Conservation (phyloP, 208 protist genomes). For the Herpetomonas samuelpessoai region DNA sequence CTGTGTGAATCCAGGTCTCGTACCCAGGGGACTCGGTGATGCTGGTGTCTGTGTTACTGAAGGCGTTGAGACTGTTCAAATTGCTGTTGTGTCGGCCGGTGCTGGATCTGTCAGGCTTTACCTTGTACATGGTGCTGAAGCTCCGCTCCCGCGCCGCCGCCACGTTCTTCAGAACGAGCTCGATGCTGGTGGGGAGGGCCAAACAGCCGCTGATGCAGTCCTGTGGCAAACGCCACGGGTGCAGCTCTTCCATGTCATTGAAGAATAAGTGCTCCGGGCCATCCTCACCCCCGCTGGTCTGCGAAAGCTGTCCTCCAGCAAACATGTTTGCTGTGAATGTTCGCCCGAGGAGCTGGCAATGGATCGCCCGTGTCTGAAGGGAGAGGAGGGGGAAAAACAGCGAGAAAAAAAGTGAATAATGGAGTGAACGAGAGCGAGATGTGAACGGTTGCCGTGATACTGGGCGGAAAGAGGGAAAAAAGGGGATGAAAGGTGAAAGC, state of each 20-base stretch:
- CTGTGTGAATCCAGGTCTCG: not conserved
- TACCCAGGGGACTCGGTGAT: no score
- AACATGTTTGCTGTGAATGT: no score
- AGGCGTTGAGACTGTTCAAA: not conserved
- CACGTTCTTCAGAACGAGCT: constrained; percentile 31
- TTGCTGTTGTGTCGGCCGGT: not conserved
- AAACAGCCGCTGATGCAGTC: constrained; percentile 39
- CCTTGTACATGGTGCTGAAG: constrained; percentile 26
- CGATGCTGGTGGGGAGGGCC: constrained; percentile 33
- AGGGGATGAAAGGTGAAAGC: no score
- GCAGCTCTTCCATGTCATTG: constrained; percentile 22
- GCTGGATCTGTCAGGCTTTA: constrained; percentile 4
- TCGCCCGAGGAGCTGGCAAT: no score
- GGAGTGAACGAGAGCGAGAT: not conserved
- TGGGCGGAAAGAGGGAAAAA: no score
- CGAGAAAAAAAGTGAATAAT: not conserved
- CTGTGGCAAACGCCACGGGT: constrained; percentile 47
- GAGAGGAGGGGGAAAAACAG: constrained; percentile 2
- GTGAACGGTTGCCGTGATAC: not conserved
- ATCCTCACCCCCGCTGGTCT: not conserved
- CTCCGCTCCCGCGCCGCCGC: constrained; percentile 22
- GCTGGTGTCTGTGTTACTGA: no score
- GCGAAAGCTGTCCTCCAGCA: no score
- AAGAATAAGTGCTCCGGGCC: not conserved
- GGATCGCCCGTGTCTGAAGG: no score